Base-by-base conservation (phyloP, 768 basidiomycete genomes). In the Candolleomyces efflorescens region DNA sequence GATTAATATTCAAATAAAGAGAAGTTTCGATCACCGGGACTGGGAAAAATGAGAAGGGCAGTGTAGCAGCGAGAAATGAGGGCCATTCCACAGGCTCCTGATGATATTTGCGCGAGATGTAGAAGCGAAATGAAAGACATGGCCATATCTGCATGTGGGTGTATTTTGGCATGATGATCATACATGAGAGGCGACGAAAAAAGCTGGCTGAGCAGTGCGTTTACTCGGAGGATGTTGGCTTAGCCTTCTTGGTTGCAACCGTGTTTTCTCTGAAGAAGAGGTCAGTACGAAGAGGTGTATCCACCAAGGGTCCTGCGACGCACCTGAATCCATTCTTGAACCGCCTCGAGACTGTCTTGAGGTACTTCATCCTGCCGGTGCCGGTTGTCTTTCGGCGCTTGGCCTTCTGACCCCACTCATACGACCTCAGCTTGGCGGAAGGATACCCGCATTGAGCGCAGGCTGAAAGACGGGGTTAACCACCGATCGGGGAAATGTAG, bases 341-440 rank as follows among this genome's bases (percentile, higher is more conserved):
- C 65, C 93, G 84, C 72, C 95, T 85, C 67, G 89, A 87, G 44
- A 98, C 96, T 54, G 81, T 74, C 82, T 94, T 97, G 75, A 98
- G 82, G 83, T 94, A 86, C 60, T 81, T 78, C 94, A 97, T 97
- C 69, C 95, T 83, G 64, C 96, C 96, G 63, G 96, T 95, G 59
- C 97, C 97, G 59, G 97, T 98, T 49, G 96, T 98, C 88, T 96
- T 97, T 86, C 96, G 89, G 77, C 97, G 89, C 87, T 98, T 98
- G 55, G 97, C 97, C 85, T 99, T 99, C 73, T 87, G 83, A 64
- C 94, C 94, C 97, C 97, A 98, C 78, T 98, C 90, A 76, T 86
- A 98, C 68, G 92, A 94, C 69, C 96, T 87, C 67, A 96, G 77
- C 78, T 92, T 98, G 55, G 97, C 95, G 56, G 93, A 78, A 46